Base-by-base conservation (phyloP, 768 basidiomycete genomes). In the Mycena latifolia region DNA sequence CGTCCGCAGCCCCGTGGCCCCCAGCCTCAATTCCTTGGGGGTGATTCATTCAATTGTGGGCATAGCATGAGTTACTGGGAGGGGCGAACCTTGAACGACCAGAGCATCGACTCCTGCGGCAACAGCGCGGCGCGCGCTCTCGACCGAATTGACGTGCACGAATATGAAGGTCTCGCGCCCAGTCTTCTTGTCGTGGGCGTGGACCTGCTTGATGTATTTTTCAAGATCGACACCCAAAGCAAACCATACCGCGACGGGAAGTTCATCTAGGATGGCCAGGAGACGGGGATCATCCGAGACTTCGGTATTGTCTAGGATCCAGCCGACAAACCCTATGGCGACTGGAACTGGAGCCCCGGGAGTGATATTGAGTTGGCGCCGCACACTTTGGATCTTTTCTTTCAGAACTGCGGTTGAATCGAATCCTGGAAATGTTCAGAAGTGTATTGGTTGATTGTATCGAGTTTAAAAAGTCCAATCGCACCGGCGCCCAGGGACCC, bases 261-360 rank as follows among this genome's bases (percentile, higher is more conserved):
- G 74, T 59, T 81, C 77, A 48, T 81, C 84, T 37, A 90, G 80
- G 24, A 84, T 79, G 18, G 76, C 73, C 11, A 76, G 72, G n/a
- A 90, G 74, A 27, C 84, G 63, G 10, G 76, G 77, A 29, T 79
- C 77, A 2, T 78, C 77, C 6, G 77, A 73, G 7, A 65, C 59
- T 24, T 77, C 77, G 2, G 80, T 76, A 25, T 77, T 74, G 25
- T 91, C 88, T 11, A 90, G 77, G 46, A 82, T 78, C 86, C 86
- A 91, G 4, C 81, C 82, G 25, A 91, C 69, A 72, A 86, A 84
- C 3, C 90, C 90, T 22, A 88, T 79, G 15, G 89, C 90, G 41
- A 89, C 73, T 0, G 87, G 88, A 35, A 87, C 78, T 1, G 81
- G 76, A 3, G 74, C 74, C 17, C 71, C 73, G 24, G 69, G 63